Evolutionary conservation across 2,329 filamentous ascomycete genomes (phyloP).

Genomic region (Cryoendolithus antarcticus): DNA sequence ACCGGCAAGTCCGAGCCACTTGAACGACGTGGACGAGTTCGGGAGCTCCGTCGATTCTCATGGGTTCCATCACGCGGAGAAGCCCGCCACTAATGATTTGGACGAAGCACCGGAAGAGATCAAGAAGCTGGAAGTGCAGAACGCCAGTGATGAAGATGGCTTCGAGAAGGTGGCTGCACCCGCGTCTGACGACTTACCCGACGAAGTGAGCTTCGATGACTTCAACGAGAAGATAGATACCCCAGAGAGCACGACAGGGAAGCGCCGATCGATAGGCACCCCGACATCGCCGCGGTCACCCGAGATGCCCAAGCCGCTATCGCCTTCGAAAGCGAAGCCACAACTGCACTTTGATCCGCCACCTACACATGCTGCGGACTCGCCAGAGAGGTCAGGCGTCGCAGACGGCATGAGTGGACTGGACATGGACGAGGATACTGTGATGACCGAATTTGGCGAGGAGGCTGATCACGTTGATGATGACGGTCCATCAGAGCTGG

Average conservation of each 20-base stretch:
- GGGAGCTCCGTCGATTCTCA: slow-evolving; percentile 40
- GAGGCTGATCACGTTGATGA: slow-evolving; percentile 19
- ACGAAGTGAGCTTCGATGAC: slow-evolving; percentile 58
- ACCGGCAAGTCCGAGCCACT: slow-evolving; percentile 45
- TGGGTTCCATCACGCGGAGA: slow-evolving; percentile 38
- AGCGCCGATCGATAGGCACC: too few species aligned
- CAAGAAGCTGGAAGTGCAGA: slow-evolving; percentile 63
- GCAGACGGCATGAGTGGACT: slow-evolving; percentile 45
- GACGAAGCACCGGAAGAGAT: slow-evolving; percentile 50
- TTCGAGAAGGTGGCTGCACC: slow-evolving; percentile 75
- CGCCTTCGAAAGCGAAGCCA: too few species aligned
- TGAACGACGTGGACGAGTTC: slow-evolving; percentile 32
- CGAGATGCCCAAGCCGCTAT: slow-evolving; percentile 13
- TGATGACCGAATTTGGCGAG: slow-evolving; percentile 30
- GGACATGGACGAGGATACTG: slow-evolving; percentile 46
- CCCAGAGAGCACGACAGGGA: background rate
- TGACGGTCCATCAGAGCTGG: slow-evolving; percentile 18
- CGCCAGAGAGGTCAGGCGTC: slow-evolving; percentile 41
- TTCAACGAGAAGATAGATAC: slow-evolving; percentile 43
- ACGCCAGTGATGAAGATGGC: slow-evolving; percentile 75
- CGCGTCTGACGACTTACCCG: slow-evolving; percentile 48
- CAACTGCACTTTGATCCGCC: slow-evolving; percentile 17
- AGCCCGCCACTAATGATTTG: slow-evolving; percentile 28
- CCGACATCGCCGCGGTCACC: slow-evolving; percentile 22
- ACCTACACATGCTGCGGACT: slow-evolving; percentile 25